phyloP scores from a whole-genome alignment of 495 filamentous ascomycete genomes.

The Aspergillus campestris region DNA sequence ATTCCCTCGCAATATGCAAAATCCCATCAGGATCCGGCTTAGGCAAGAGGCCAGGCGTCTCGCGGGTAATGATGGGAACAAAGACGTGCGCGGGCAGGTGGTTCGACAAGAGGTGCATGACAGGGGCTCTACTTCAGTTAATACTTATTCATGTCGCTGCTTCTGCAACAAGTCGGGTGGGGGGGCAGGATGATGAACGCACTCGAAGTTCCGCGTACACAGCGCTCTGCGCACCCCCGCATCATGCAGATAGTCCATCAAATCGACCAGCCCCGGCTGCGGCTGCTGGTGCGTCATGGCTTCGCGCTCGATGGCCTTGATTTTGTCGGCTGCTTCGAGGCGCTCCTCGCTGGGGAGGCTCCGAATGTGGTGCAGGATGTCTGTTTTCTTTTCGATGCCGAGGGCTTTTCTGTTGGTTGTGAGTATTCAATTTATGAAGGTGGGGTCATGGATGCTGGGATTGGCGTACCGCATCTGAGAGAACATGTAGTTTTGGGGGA shows the following conservation, averaged over 20 bases:
- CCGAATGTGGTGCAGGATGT: slow-evolving; percentile 87
- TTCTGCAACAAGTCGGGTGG: neutral
- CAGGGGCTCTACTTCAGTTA: slow-evolving; percentile 42
- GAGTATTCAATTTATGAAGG: neutral
- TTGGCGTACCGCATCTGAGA: slow-evolving; percentile 58
- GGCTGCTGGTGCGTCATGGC: slow-evolving; percentile 73
- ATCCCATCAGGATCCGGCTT: slow-evolving; percentile 89
- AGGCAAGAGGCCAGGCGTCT: slow-evolving; percentile 57
- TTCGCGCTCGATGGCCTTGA: slow-evolving; percentile 68
- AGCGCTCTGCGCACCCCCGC: slow-evolving; percentile 64
- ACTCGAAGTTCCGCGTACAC: slow-evolving; percentile 93
- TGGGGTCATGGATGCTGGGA: neutral
- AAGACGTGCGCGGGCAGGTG: slow-evolving; percentile 63
- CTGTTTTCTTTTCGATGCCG: slow-evolving; percentile 57
- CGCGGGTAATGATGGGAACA: slow-evolving; percentile 75
- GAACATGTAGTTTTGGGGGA: slow-evolving; percentile 96
- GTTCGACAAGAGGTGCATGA: slow-evolving; percentile 62
- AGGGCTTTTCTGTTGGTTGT: slow-evolving; percentile 40
- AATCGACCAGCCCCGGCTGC: slow-evolving; percentile 61
- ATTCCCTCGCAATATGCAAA: slow-evolving; percentile 67
- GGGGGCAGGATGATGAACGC: slow-evolving; percentile 8
- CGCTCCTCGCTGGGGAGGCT: slow-evolving; percentile 55
- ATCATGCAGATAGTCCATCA: slow-evolving; percentile 75
- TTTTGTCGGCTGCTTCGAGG: slow-evolving; percentile 55
- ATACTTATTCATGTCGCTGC: neutral